Percentiles rank a stretch among this genome's conserved stretches.
Conservation (phyloP, 176 grass and related monocot genomes). For the Oryza australiensis region DNA sequence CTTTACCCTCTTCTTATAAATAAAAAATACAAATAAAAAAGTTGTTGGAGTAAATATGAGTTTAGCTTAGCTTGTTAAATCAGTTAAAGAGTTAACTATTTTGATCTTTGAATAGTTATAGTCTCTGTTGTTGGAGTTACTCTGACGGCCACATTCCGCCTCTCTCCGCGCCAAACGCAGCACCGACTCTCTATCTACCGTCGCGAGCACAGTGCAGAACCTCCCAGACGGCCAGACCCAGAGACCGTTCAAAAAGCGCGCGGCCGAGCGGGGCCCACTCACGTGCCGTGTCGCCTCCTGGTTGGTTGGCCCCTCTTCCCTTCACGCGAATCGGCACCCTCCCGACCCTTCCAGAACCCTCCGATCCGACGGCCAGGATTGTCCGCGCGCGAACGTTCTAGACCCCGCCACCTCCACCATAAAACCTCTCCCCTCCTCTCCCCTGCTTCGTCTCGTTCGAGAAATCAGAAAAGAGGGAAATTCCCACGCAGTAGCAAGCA, state of each 20-base stretch:
- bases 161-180: no score
- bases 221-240: constrained; percentile 5
- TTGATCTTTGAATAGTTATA: no score
- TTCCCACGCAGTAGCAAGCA: neutral
- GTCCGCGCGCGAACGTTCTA: constrained; percentile 21
- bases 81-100: no score
- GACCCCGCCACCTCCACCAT: constrained; percentile 1
- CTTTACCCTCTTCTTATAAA: no score
- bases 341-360: constrained; percentile 43
- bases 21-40: no score
- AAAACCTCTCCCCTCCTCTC: neutral
- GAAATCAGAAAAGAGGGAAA: neutral
- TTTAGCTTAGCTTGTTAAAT: no score
- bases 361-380: constrained; percentile 36
- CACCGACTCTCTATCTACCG: neutral
- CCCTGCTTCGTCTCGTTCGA: neutral
- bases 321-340: neutral
- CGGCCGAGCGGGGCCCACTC: neutral
- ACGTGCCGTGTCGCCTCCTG: neutral
- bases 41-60: no score
- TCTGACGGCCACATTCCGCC: no score
- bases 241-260: neutral
- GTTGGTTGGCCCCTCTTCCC: neutral
- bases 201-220: constrained; percentile 28
- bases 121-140: no score